Base-by-base conservation (phyloP, 257 asterid genomes). In the Henckelia pumila region DNA sequence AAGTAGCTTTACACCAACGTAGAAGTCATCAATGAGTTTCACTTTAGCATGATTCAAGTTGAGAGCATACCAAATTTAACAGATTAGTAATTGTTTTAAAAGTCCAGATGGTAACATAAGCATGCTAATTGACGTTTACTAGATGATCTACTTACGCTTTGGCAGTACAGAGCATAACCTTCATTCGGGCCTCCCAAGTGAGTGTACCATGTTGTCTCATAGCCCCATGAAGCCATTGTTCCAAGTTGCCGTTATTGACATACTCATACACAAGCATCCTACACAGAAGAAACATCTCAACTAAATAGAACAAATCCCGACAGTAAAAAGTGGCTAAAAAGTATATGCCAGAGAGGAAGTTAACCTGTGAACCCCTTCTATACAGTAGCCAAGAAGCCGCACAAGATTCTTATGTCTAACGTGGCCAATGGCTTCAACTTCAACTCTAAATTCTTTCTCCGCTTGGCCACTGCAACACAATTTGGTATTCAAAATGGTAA, bases 201-300 rank as follows among this genome's bases (percentile, higher is more conserved):
- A 93, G 83, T 56, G 84, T 82, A 13, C 99, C 96, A n/a, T 86
- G 79, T 63, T 88, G 95, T 75, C 91, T 79, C 96, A 90, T 88
- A 55, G 95, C 90, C 71, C 97, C 99, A 74, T 93, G 98, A 79
- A 92, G 96, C 98, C 98, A 92, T 61, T 92, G 97, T 72, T 92
- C 98, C 64, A 92, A 82, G 77, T 93, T 93, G 62, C 99, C 99
- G 11, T 93, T 93, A 80, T 85, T 90, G 55, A 93, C 97, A 66
- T 88, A 93, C 78, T 93, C 99, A 24, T 93, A 93, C 24, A 90
- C 99, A 85, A 93, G 66, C 97, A 93, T 88, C 84, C 99, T 93
- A 73, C 33, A 72, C 58, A 68, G 52, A 71, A 66, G 71, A 66
- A 47, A 61, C 20, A 56, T 63, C 67, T 59, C 53, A 56, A 56